These are phyloP conservation scores for Amanita phalloides DNA, from an alignment of 768 basidiomycete genomes.

Conservation along the genomic window DNA sequence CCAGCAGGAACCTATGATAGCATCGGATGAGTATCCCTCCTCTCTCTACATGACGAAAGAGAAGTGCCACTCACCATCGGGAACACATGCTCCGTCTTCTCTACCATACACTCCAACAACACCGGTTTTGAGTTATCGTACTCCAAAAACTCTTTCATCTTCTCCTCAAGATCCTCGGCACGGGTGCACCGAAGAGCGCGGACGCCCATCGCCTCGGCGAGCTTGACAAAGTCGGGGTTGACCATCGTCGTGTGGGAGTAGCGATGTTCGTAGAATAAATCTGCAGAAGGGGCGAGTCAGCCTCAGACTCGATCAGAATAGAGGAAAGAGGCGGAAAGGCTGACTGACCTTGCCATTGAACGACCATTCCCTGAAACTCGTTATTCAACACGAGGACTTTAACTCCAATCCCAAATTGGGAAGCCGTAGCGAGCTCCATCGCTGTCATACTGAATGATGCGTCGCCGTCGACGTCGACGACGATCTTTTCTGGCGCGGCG, in stretches of 20 bases:
- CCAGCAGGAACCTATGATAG: conserved; percentile 69
- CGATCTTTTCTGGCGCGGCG: conserved; percentile 85
- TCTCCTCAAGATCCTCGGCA: conserved; percentile 71
- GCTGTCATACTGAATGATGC: conserved; percentile 99
- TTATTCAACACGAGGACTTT: conserved; percentile 93
- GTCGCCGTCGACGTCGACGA: conserved; percentile 95
- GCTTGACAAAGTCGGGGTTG: conserved; percentile 89
- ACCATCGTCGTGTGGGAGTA: conserved; percentile 95
- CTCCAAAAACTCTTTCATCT: conserved; percentile 99
- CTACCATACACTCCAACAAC: conserved; percentile 83
- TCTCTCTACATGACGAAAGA: neutral
- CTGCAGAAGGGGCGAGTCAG: conserved; percentile 18
- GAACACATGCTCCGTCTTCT: conserved; percentile 80
- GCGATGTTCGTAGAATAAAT: conserved; percentile 94
- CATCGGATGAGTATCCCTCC: conserved; percentile 5
- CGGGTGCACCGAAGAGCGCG: conserved; percentile 75
- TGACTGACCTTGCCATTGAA: conserved; percentile 90
- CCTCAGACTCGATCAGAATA: conserved; percentile 6
- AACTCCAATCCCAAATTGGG: conserved; percentile 87
- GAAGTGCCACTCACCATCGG: conserved; percentile 54
- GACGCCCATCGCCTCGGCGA: conserved; percentile 86
- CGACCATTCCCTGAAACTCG: conserved; percentile 98
- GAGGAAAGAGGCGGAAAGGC: neutral
- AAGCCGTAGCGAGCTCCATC: conserved; percentile 95
- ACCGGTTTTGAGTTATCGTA: conserved; percentile 83